Evolutionary conservation across 768 basidiomycete genomes (phyloP), one percentile per base, ranked within the genome.

Genomic region (Lentinus brumalis): DNA sequence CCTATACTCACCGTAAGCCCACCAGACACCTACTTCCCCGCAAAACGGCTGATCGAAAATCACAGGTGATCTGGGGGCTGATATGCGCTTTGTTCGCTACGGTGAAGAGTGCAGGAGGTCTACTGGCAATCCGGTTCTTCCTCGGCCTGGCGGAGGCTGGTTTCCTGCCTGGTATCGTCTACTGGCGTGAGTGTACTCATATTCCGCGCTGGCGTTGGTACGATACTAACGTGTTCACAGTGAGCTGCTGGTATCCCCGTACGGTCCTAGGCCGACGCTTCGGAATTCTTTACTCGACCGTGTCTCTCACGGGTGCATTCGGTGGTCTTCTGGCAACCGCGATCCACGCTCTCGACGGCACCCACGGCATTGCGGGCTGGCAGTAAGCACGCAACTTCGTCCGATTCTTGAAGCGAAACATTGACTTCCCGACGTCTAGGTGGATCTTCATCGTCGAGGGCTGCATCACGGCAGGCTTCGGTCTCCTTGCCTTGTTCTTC

Each of bases 361-460:
- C 69, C 1, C 70, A 70, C 45, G 76, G 76, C 1, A 71, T 75
- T 53, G 71, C 74, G 2, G 79, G 76, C 3, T 80, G 78, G 79
- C 53, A 62, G 66, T 69, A 39, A 41, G 66, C 67, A 47, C 14
- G 21, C 21, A 26, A 1, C 21, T 26, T 26, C 21, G 21, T 26
- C 21, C 21, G 21, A 26, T 26, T 26, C 21, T 26, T 26, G 21
- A 26, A 26, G 21, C 21, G 21, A 26, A 26, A 26, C 21, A 26
- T 26, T 65, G 46, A 61, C 60, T 21, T 42, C 65, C 31, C 12
- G 7, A 31, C 38, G 35, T 21, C 15, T 29, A 64, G 68, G 29
- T 75, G 71, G 73, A 71, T 75, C 40, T 79, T 77, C 71, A 76
- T 78, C 64, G 73, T 80, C 62, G 83, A 83, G 66, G 82, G 82